phyloP scores from a whole-genome alignment of 306 rosid species.

The Prunus mongolica region DNA sequence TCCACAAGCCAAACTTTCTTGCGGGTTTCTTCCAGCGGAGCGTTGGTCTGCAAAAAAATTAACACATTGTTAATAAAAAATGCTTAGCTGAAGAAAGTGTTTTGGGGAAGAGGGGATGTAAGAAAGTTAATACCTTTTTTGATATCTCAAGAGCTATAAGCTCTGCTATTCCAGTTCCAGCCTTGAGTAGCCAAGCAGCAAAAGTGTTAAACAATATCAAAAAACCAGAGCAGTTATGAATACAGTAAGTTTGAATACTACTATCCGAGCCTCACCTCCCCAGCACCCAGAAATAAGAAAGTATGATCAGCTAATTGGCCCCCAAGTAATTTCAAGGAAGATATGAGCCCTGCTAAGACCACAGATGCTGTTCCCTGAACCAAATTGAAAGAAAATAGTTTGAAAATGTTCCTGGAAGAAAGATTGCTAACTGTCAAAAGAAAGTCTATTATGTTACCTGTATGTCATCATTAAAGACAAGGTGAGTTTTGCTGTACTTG shows the following conservation, averaged over 20 bases:
- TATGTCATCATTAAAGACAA: slow-evolving; percentile 92
- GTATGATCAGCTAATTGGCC: slow-evolving; percentile 87
- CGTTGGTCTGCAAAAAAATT: slow-evolving; percentile 51
- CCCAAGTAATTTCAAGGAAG: slow-evolving; percentile 80
- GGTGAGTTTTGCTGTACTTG: slow-evolving; percentile 76
- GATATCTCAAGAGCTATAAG: slow-evolving; percentile 94
- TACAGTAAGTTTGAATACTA: neutral
- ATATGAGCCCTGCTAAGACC: slow-evolving; percentile 83
- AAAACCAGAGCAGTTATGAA: neutral
- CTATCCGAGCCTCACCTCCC: slow-evolving; percentile 62
- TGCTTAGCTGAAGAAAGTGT: slow-evolving; percentile 3
- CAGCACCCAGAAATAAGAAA: slow-evolving; percentile 95
- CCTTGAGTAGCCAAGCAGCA: slow-evolving; percentile 55
- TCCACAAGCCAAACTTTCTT: slow-evolving; percentile 97
- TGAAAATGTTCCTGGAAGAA: slow-evolving; percentile 13
- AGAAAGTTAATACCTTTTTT: slow-evolving; percentile 58
- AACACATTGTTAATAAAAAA: slow-evolving; percentile 3
- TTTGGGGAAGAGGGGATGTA: neutral
- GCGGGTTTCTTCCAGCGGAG: slow-evolving; percentile 83
- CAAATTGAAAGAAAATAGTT: slow-evolving; percentile 26
- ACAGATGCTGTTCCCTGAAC: slow-evolving; percentile 96
- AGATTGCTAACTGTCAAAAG: slow-evolving; percentile 4
- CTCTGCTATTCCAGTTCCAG: slow-evolving; percentile 99
- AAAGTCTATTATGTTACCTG: slow-evolving; percentile 46
- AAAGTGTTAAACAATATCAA: slow-evolving; percentile 29